Evolutionary conservation across 345 rosid species (phyloP).

Genomic region (Dovyalis caffra): DNA sequence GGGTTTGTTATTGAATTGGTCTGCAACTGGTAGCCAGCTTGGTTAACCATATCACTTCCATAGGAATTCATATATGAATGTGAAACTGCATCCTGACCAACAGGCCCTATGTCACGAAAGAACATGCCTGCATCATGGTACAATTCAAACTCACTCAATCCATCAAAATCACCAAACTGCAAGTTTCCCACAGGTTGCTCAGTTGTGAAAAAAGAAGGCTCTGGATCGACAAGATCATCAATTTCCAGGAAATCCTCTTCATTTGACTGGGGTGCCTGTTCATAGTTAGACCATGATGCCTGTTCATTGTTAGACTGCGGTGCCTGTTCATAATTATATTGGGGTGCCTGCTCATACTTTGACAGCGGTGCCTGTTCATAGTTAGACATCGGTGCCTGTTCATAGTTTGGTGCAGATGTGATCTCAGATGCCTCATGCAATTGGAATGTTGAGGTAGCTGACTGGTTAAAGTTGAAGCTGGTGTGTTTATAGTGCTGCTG

Average conservation of each 20-base stretch:
- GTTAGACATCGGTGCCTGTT: too few species aligned
- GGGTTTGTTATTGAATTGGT: not conserved
- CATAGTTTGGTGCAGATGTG: too few species aligned
- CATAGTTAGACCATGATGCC: constrained; percentile 5
- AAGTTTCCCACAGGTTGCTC: constrained; percentile 29
- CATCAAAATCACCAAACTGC: constrained; percentile 39
- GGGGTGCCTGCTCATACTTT: too few species aligned
- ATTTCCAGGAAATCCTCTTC: constrained; percentile 75
- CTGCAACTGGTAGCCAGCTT: constrained; percentile 24
- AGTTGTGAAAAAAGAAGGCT: constrained; percentile 21
- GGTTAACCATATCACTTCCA: constrained; percentile 28
- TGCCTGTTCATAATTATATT: constrained; percentile 10
- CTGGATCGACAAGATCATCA: constrained; percentile 57
- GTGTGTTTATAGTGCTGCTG: constrained; percentile 20
- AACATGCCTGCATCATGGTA: constrained; percentile 52
- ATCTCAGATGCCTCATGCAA: constrained; percentile 37
- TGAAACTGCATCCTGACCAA: constrained; percentile 29
- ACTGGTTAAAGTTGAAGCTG: constrained; percentile 30
- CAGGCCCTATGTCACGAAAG: constrained; percentile 38
- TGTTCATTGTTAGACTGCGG: constrained; percentile 12
- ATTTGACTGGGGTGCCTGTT: constrained; percentile 7
- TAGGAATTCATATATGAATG: constrained; percentile 1
- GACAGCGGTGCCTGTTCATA: constrained; percentile 10
- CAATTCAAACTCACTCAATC: constrained; percentile 44
- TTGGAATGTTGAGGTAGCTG: constrained; percentile 36